Evolutionary conservation across 768 basidiomycete species (phyloP).

Genomic region (Chalciporus sphaerocephalus): DNA sequence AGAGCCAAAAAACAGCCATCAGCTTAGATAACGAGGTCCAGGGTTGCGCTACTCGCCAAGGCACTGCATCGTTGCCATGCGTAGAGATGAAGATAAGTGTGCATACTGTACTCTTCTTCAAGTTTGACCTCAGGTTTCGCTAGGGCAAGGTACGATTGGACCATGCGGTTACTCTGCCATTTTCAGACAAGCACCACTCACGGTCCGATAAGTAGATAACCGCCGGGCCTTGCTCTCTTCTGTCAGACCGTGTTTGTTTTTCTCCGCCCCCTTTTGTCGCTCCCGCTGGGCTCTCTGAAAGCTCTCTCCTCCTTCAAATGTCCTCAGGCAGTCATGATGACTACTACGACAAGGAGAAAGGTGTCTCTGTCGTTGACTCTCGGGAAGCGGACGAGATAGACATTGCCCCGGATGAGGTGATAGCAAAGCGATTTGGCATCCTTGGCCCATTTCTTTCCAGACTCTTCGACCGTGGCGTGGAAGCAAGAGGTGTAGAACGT

Average conservation of each 20-base stretch:
- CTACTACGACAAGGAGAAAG: slow-evolving; percentile 22
- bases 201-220: background rate
- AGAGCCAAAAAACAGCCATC: no score
- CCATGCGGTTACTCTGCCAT: no score
- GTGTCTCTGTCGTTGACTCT: background rate
- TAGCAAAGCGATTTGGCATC: slow-evolving; percentile 29
- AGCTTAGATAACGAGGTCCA: no score
- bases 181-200: no score
- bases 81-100: no score
- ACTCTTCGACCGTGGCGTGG: slow-evolving; percentile 47
- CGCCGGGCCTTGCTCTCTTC: background rate
- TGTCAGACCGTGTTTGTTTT: no score
- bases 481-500: slow-evolving; percentile 52
- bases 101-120: no score
- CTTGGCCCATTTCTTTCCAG: slow-evolving; percentile 32
- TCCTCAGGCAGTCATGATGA: background rate
- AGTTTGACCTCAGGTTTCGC: no score
- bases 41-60: no score
- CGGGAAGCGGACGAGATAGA: slow-evolving; percentile 13
- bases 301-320: slow-evolving; percentile 8
- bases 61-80: no score
- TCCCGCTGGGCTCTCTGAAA: background rate
- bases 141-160: no score
- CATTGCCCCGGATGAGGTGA: slow-evolving; percentile 24
- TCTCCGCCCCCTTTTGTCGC: background rate